Base-by-base conservation (phyloP, 805 yeast genomes). In the Groenewaldozyma salmanticensis region DNA sequence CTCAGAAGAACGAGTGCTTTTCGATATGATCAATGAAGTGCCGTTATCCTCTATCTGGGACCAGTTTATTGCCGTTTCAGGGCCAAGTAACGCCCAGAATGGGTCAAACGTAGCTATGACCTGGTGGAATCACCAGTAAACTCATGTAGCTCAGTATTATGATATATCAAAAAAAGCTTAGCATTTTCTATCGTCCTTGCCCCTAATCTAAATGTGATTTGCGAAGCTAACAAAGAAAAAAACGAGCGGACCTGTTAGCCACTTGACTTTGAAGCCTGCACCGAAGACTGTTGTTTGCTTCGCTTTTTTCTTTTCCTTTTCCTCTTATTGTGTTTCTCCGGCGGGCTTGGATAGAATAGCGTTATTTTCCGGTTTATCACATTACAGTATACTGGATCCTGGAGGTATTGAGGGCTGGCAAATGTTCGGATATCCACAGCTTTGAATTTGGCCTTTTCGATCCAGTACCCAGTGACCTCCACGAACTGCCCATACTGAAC, bases 11-110 rank as follows among this genome's bases (percentile, higher is more conserved):
- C 21, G 57, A 40, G 38, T 57, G 31, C 55, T 58, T 17, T 58
- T 55, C 37, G 61, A 58, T 36, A 51, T 59, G 50, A 59, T 58
- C 46, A 45, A 45, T 35, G 61, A 55, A 31, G 46, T 58, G 13
- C 61, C 63, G n/a, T 47, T 57, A 35, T 49, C 56, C 7, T 50
- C 54, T 5, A 59, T 58, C 27, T 58, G 63, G 63, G 59, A 55
- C 34, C 63, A 58, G 43, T 59, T 54, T 37, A 55, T 55, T 39
- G 44, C 41, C 11, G 37, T 35, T 9, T 33, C 29, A 24, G 29
- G 29, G 7, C 11, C 11, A 9, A 24, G 13, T 13, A 7, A 7
- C 7, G 13, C 29, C 13, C 29, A 24, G 13, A 24, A 24, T 24
- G 29, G 29, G 13, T 24, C 7, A 7, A 24, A 24, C 13, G 11